A percentile compares a stretch with the other conserved stretches of the same genome.
These are phyloP conservation scores for Basidiobolus meristosporus DNA, from an alignment of 371 early-diverging fungal genomes.

Conservation along the genomic window DNA sequence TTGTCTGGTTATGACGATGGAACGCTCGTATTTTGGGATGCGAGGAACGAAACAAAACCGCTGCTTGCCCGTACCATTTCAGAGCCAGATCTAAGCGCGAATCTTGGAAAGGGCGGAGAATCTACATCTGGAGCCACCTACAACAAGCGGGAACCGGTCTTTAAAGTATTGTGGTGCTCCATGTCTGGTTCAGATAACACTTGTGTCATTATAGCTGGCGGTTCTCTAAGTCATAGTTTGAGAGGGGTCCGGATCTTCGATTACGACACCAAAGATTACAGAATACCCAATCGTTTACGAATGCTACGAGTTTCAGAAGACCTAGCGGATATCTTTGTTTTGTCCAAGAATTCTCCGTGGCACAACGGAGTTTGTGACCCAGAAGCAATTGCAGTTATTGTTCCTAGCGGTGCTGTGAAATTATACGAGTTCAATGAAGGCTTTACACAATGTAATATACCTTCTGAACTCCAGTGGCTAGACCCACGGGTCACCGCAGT, in stretches of 20 bases:
- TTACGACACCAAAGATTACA: conserved; percentile 16
- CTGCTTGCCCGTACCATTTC: conserved; percentile 17
- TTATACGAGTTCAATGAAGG: conserved; percentile 6
- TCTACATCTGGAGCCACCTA: neutral
- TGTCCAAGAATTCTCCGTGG: conserved; percentile 20
- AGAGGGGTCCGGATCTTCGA: conserved; percentile 20
- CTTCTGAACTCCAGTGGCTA: conserved; percentile 20
- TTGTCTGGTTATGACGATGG: conserved; percentile 34
- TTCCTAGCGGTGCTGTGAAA: conserved; percentile 11
- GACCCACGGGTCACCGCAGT: conserved; percentile 16
- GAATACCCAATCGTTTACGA: conserved; percentile 18
- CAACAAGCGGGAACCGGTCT: conserved; percentile 21
- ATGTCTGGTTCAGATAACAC: conserved; percentile 12
- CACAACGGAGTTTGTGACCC: conserved; percentile 19
- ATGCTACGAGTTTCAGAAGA: conserved; percentile 18
- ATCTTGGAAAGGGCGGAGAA: too few relatives aligned
- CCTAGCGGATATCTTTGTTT: conserved; percentile 18
- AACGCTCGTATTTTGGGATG: conserved; percentile 23
- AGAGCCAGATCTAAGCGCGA: conserved; percentile 4
- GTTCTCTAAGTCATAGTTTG: conserved; percentile 17
- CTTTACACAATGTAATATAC: conserved; percentile 6
- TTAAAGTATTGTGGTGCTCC: conserved; percentile 25
- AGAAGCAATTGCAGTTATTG: conserved; percentile 16
- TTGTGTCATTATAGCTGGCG: conserved; percentile 23
- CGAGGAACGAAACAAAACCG: conserved; percentile 14